Evolutionary conservation across 2,329 filamentous ascomycete genomes (phyloP).

Genomic region (Fusarium liriodendri): DNA sequence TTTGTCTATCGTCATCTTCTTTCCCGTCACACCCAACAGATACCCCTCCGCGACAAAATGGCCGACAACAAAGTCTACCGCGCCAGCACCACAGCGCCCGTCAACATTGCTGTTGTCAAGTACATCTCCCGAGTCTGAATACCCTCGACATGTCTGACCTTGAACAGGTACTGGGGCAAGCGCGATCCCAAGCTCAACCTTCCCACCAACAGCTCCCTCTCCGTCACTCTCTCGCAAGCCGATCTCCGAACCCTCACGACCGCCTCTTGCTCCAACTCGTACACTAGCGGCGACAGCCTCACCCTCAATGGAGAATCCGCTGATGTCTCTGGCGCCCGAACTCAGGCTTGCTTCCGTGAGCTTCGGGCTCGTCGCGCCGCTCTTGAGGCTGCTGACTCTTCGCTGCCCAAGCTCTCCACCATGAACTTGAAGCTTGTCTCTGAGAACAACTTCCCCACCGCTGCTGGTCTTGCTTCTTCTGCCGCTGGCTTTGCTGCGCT

Average conservation of each 20-base stretch:
- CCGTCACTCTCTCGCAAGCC: constrained; percentile 92
- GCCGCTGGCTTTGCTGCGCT: constrained; percentile 77
- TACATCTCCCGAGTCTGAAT: constrained; percentile 49
- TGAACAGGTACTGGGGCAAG: constrained; percentile 86
- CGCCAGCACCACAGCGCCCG: constrained; percentile 94
- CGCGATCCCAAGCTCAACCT: constrained; percentile 93
- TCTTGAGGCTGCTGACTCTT: constrained; percentile 77
- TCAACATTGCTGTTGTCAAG: constrained; percentile 99
- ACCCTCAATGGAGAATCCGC: constrained; percentile 86
- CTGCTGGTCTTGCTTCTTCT: constrained; percentile 84
- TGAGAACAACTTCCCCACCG: constrained; percentile 99
- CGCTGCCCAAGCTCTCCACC: constrained; percentile 83
- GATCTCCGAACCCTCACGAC: constrained; percentile 97
- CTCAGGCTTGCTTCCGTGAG: constrained; percentile 93
- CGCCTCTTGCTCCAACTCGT: constrained; percentile 85
- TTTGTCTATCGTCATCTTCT: background rate
- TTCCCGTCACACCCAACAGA: background rate
- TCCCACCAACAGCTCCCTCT: constrained; percentile 97
- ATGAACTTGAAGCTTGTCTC: constrained; percentile 88
- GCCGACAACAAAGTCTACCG: constrained; percentile 76
- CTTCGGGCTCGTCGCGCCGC: constrained; percentile 81
- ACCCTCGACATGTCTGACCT: background rate
- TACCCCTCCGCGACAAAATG: constrained; percentile 48
- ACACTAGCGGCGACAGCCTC: constrained; percentile 74
- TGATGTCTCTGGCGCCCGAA: constrained; percentile 87